Evolutionary conservation across 495 filamentous ascomycete genomes (phyloP).

Genomic region (Diplogelasinospora grovesii): DNA sequence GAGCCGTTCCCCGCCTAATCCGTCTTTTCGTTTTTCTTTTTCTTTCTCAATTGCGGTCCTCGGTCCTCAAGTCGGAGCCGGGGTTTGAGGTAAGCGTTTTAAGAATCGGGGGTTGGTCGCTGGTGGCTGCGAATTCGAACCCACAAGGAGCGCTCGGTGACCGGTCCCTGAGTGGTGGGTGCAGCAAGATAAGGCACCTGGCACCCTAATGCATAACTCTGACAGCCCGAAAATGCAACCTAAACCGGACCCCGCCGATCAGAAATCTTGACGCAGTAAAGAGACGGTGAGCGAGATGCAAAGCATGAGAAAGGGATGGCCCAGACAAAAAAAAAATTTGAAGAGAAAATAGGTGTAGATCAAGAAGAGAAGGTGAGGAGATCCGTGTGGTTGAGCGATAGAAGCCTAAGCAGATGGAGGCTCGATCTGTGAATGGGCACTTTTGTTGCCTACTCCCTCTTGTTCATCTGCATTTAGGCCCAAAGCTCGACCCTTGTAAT

Average conservation of each 20-base stretch:
- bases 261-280: too few relatives aligned
- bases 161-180: too few relatives aligned
- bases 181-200: too few relatives aligned
- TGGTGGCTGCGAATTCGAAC: not conserved
- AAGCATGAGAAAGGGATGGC: not conserved
- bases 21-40: slow-evolving; percentile 10
- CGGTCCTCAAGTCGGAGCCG: not conserved
- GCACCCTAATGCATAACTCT: too few relatives aligned
- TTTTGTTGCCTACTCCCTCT: slow-evolving; percentile 11
- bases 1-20: too few relatives aligned
- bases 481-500: slow-evolving; percentile 22
- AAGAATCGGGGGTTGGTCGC: not conserved
- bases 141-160: too few relatives aligned
- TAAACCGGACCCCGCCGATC: too few relatives aligned
- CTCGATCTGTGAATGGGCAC: not conserved
- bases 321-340: not conserved
- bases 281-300: too few relatives aligned
- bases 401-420: not conserved
- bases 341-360: not conserved
- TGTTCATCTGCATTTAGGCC: slow-evolving; percentile 26
- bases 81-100: not conserved
- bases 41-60: not conserved
- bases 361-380: not conserved
- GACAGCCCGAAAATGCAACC: too few relatives aligned
- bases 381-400: not conserved